Base-by-base conservation (phyloP, 2,329 filamentous ascomycete species). In the Pseudogymnoascus sp. region DNA sequence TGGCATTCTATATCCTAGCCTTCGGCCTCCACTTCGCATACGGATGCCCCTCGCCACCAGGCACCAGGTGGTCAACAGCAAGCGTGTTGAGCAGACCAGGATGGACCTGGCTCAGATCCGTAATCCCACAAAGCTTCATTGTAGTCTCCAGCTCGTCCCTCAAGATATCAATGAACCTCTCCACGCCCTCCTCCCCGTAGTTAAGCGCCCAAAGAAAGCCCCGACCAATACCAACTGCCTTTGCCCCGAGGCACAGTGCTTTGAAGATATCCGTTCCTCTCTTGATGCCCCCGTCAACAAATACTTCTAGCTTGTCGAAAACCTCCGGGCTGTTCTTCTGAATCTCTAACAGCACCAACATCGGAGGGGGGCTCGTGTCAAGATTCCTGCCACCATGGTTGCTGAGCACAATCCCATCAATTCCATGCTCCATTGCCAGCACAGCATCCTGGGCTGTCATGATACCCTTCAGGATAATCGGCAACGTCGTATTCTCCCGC, bases 401-500 rank as follows among this genome's bases (percentile, higher is more conserved):
- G 13, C 81, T 84, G 1, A 91, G 77, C 1, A 91, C 80, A 59
- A 91, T 88, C 0, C 84, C 88, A 67, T 90, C 83, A 2, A 83
- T 82, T 0, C 85, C 87, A 11, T 79, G 70, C 61, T 87, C 79
- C 37, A 86, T 79, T 1, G 85, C 85, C 67, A 77, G 79, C 61
- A 79, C 76, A 13, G 88, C 88, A 72, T 91, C 88, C 42, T 78
- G 77, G 0, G 83, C 82, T 13, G 82, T 83, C 75, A 90, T 87
- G n/a, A 91, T 83, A 0, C 88, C 88, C 73, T 91, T 91, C 26
- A 91, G 59, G 67, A 87, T 76, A 77, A 90, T 67, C 70, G 85
- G 76, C 7, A 85, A 78, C 1, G 74, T 79, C 33, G 83, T 81
- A 64, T 77, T 75, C 72, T 77, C 80, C 77, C 86, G 83, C 21